Evolutionary conservation across 139 green algal species (phyloP), one percentile per base, ranked within the genome.

Genomic region (Klebsormidium nitens): DNA sequence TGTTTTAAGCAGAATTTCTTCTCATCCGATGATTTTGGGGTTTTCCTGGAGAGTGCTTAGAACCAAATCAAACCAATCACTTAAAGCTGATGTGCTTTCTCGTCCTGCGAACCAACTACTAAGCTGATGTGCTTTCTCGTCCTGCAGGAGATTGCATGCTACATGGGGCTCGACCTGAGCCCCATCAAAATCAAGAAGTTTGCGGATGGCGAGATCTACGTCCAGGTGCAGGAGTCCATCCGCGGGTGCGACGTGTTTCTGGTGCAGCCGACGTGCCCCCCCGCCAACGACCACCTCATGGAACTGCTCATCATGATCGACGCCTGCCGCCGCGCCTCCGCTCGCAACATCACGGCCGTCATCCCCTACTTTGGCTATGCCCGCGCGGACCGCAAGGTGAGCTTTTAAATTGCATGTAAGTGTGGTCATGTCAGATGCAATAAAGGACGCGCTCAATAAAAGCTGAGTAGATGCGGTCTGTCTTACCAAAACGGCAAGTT

Each of bases 151-250:
- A 89, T 99, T 4, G 93, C 93, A 3, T 88, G 86, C 72, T 98
- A 98, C 79, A 81, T 99, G 57, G 95, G 95, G 26, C 64, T 98
- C 58, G 89, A 98, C 5, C 81, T 99, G 6, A 88, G 93, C 32
- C 74, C 74, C 31, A 91, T 97, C 60, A 93, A 91, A 57, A 95
- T 96, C 81, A 98, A 98, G 84, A 81, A 86, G 2, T 99, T 99
- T 83, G 94, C 95, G n/a, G 95, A 99, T 64, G 94, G 94, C 1
- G 95, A 99, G 72, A 93, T 96, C 46, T 99, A 99, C 75, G 93
- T 97, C 31, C 89, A 96, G 75, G 73, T 97, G 1, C 82, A 95
- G 84, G 95, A 99, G 81, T 95, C 87, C 34, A 96, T 99, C 66
- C 90, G 95, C 58, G 95, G 95, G 46, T 97, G 91, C 71, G 95